Evolutionary conservation across 202 grass and related monocot genomes (phyloP), one percentile per base, ranked within the genome.

Genomic region (Thinopyrum obtusiflorum): DNA sequence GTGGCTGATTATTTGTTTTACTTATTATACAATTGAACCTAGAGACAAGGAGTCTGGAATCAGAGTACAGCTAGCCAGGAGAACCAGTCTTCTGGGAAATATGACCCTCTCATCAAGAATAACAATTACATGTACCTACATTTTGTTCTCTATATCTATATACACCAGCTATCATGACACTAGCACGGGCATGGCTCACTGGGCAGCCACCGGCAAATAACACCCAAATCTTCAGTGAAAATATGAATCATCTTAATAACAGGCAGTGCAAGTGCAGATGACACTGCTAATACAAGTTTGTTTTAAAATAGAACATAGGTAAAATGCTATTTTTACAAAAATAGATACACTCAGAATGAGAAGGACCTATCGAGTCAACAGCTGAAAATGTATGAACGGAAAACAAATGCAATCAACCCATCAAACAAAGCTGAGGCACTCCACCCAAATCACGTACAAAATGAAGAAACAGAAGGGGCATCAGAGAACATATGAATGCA

Each of bases 341-440:
- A 24, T 13, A 40, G 2, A 37, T 88, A 61, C 85, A 78, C 76
- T 92, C 87, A 92, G 89, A 92, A 94, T 94, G 92, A 92, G 88
- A 94, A 90, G 87, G 87, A 92, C 93, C 89, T 66, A 27, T 28
- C 71, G 17, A 73, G 36, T 91, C 93, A 76, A 77, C 20, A 46
- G 1, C 26, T 32, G 25, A 29, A 18, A 31, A 51, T 10, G 1
- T 53, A 42, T n/a, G 17, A 73, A 47, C 9, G 2, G 44, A 15
- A 72, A 72, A 73, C 13, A 59, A 68, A 28, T 28, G 14, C 20
- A 78, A 39, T 53, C 42, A 9, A 51, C 8, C 0, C 42, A 65
- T 37, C 14, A 77, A 49, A 68, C 9, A 37, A 51, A 51, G 47
- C 47, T 29, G 20, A 36, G 5, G 9, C 13, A 28, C 5, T 29